Evolutionary conservation across 352 stramenopile species (phyloP), one percentile per base, ranked within the genome.

Genomic region (Thraustotheca clavata): DNA sequence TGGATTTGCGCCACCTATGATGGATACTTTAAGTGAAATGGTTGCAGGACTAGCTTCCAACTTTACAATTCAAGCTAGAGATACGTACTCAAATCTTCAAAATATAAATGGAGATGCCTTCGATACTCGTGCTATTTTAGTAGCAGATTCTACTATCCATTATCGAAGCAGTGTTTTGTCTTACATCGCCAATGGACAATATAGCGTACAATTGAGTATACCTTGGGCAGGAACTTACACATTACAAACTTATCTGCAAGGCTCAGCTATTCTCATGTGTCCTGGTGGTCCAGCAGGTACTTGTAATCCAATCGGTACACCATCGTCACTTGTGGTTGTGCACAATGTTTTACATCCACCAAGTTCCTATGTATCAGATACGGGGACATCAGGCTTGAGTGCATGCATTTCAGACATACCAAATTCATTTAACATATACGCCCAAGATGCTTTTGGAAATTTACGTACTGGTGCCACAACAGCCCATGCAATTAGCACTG

Each of bases 51-150:
- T 91, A 11, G 88, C 89, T 9, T 87, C 88, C 5, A 96, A 91
- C 67, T 96, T 98, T 67, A 95, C 87, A n/a, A 96, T 98, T 49
- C 92, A 98, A 68, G 82, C 94, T 2, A 95, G 96, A 34, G 96
- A 99, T 70, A 93, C 91, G 0, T 98, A 97, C 71, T 79, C 76
- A 1, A 99, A 99, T 65, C 81, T 87, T 65, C 74, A 73, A 24
- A 27, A 73, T 67, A 36, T 70, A 46, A 76, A 76, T 22, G 59
- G 79, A 20, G 91, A 98, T 54, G 67, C 71, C 0, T 95, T 98
- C 36, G 70, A 83, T 39, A 97, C 87, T 0, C 86, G 85, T 22
- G 94, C 98, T 70, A 82, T 89, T 66, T 73, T 86, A 33, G 62
- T 70, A 24, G 49, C 38, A 0, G 76, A 89, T 55, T 38, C 59